Evolutionary conservation across 2,329 filamentous ascomycete genomes (phyloP), one percentile per base, ranked within the genome.

Genomic region (Pseudocercospora pini-densiflorae): DNA sequence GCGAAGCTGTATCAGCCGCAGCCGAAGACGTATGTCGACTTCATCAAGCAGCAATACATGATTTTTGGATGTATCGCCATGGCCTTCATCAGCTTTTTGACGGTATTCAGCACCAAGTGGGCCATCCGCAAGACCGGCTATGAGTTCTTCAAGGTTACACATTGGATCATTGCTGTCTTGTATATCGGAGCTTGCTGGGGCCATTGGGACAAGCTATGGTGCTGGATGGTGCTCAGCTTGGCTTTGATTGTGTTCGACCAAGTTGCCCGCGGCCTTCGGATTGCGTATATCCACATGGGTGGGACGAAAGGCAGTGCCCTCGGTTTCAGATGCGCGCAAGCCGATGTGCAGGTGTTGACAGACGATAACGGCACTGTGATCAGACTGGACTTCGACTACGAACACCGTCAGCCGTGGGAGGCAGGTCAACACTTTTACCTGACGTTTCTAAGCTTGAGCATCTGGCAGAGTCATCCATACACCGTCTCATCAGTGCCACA

Each of bases 141-240:
- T 77, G 91, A 93, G 73, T 88, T 90, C 78, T 93, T 93, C 82
- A 85, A 90, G 67, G 47, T 72, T 75, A 80, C 86, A 0, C 91
- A 93, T 75, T 92, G 92, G 71, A 81, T 92, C 12, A 81, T 93
- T 1, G 91, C 90, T 10, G 87, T 90, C 80, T 77, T 93, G 4
- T 94, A 92, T 77, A 86, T 93, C 12, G 91, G 89, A 4, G 90
- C 90, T 2, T 90, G 90, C 77, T 92, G 90, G 86, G 90, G 85
- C 0, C 91, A 94, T 75, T 94, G 91, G 91, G 77, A 83, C 59
- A 81, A 88, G 59, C 81, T 93, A 3, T 83, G 85, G 55, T 91
- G 88, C 75, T 93, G 90, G 80, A 83, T 93, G 75, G 83, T 91
- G 53, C 87, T 90, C 0, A 86, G 86, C 0, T 78, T 93, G 5